Evolutionary conservation across 2,329 filamentous ascomycete genomes (phyloP).

Genomic region (Colletotrichum trifolii): DNA sequence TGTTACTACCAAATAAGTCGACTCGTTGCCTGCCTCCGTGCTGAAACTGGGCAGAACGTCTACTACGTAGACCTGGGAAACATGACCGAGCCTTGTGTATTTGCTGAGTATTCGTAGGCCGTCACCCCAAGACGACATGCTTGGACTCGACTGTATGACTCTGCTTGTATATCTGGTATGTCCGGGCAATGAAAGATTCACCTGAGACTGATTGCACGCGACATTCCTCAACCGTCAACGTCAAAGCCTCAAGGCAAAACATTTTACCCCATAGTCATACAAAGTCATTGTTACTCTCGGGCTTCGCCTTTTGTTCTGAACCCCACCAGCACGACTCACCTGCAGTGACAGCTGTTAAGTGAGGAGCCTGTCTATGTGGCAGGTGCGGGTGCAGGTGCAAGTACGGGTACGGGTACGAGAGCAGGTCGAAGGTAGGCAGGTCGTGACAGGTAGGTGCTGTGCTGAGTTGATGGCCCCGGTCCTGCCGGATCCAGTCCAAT

Average conservation of each 20-base stretch:
- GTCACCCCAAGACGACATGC: too few species aligned
- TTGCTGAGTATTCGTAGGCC: too few species aligned
- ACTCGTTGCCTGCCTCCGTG: too few species aligned
- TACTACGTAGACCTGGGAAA: too few species aligned
- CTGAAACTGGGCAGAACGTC: too few species aligned
- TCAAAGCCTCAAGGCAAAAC: constrained; percentile 32
- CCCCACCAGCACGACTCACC: constrained; percentile 23
- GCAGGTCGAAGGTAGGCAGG: too few species aligned
- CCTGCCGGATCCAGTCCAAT: constrained; percentile 25
- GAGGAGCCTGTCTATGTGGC: constrained; percentile 10
- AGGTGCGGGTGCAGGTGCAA: too few species aligned
- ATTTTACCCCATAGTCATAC: constrained; percentile 3
- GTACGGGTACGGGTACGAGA: too few species aligned
- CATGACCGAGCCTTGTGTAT: too few species aligned
- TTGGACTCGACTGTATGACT: too few species aligned
- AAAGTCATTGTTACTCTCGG: constrained; percentile 26
- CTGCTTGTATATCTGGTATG: too few species aligned
- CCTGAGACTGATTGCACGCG: neutral
- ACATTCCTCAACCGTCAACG: constrained; percentile 6
- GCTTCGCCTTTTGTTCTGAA: constrained; percentile 5
- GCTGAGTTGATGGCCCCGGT: neutral
- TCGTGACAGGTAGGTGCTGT: neutral
- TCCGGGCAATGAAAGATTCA: neutral
- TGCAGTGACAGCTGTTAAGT: constrained; percentile 26
- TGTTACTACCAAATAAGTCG: neutral